Evolutionary conservation across 108 stramenopile genomes (phyloP).

Genomic region (Epipyxis sp.): DNA sequence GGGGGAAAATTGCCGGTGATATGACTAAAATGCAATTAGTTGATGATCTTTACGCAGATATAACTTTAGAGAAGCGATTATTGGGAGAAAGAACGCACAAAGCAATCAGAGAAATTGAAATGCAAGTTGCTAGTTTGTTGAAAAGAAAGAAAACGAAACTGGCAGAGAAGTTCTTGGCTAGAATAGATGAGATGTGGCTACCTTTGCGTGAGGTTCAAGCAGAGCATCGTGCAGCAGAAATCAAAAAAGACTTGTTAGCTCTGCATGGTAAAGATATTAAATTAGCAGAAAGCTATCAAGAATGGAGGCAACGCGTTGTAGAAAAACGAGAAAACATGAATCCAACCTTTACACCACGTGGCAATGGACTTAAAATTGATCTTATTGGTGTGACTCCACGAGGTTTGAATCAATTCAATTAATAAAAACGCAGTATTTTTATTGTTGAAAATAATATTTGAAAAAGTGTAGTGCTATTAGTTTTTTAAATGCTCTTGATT

Average conservation of each 20-base stretch:
- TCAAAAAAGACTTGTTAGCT: slow-evolving; percentile 25
- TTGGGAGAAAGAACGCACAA: slow-evolving; percentile 59
- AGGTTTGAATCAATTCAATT: no score
- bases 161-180: slow-evolving; percentile 35
- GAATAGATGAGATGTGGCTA: slow-evolving; percentile 55
- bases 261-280: slow-evolving; percentile 39
- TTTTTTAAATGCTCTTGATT: no score
- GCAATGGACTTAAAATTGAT: slow-evolving; percentile 39
- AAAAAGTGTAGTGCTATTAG: no score
- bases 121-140: slow-evolving; percentile 47
- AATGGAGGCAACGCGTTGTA: slow-evolving; percentile 48
- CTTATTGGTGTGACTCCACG: slow-evolving; percentile 52
- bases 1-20: slow-evolving; percentile 56
- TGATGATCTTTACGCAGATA: slow-evolving; percentile 47
- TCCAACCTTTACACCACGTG: slow-evolving; percentile 30
- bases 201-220: slow-evolving; percentile 58
- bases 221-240: slow-evolving; percentile 8
- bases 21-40: slow-evolving; percentile 58
- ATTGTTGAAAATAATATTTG: no score
- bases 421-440: no score
- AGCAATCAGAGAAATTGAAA: slow-evolving; percentile 55
- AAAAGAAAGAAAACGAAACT: slow-evolving; percentile 43
- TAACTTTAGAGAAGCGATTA: slow-evolving; percentile 59
- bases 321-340: slow-evolving; percentile 34
- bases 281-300: slow-evolving; percentile 44